Evolutionary conservation across 305 asterid species (phyloP).

Genomic region (Ilex paraguariensis): DNA sequence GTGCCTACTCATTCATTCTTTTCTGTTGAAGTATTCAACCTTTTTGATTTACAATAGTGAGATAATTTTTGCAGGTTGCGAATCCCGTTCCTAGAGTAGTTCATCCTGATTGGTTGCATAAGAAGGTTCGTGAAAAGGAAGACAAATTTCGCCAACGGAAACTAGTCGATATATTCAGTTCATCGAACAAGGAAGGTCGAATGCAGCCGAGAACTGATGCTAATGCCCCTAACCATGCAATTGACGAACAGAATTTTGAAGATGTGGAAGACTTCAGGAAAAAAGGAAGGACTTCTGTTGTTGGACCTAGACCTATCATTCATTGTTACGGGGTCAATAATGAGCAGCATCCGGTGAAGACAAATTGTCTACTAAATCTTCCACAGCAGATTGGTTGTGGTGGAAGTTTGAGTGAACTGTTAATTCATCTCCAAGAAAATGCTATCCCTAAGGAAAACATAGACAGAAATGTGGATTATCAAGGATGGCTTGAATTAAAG

Average conservation of each 20-base stretch:
- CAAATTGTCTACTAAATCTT: conserved; percentile 31
- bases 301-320: conserved; percentile 67
- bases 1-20: conserved; percentile 28
- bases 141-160: conserved; percentile 95
- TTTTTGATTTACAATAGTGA: conserved; percentile 27
- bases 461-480: conserved; percentile 69
- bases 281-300: conserved; percentile 34
- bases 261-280: conserved; percentile 87
- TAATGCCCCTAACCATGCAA: conserved; percentile 26
- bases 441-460: conserved; percentile 42
- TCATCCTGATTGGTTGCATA: conserved; percentile 99
- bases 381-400: conserved; percentile 5
- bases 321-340: conserved; percentile 44
- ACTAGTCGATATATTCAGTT: conserved; percentile 75
- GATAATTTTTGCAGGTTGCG: conserved; percentile 56
- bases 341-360: conserved; percentile 28
- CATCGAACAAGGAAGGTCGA: conserved; percentile 38
- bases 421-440: conserved; percentile 15
- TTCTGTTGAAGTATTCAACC: conserved; percentile 10
- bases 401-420: too few relatives aligned
- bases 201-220: conserved; percentile 28
- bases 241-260: conserved; percentile 39
- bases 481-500: conserved; percentile 89
- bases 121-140: conserved; percentile 96
- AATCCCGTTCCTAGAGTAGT: conserved; percentile 98